Percentiles rank a stretch among this genome's conserved stretches.
These are phyloP conservation scores for Euphorbia tirucalli DNA, from an alignment of 345 rosid species.

Conservation along the genomic window DNA sequence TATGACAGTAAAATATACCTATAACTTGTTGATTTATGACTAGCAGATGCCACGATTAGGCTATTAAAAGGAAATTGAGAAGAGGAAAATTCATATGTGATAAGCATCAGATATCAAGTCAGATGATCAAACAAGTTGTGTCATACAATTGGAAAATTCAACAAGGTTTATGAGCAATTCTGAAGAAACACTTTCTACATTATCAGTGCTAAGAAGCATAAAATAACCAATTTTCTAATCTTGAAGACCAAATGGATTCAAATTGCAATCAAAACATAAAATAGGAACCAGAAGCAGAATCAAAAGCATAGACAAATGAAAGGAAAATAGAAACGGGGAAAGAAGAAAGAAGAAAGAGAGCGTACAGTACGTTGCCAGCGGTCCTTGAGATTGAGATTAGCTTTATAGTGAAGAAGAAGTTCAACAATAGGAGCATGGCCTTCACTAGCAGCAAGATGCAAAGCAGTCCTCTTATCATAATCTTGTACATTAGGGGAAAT, in stretches of 20 bases:
- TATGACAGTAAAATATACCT: too few relatives aligned
- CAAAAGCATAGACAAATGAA: not conserved
- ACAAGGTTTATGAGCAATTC: not conserved
- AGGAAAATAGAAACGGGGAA: not conserved
- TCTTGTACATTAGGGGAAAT: conserved; percentile 59
- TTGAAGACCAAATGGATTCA: not conserved
- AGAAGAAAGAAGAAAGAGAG: not conserved
- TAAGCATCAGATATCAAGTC: too few relatives aligned
- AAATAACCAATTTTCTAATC: not conserved
- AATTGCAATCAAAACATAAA: too few relatives aligned
- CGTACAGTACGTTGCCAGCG: conserved; percentile 58
- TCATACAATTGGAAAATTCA: not conserved
- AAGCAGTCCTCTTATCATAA: conserved; percentile 55
- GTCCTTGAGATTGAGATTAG: conserved; percentile 53
- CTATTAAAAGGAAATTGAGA: not conserved
- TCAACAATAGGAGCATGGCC: conserved; percentile 62
- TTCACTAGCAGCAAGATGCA: conserved; percentile 66
- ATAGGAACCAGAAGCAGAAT: not conserved
- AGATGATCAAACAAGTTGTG: not conserved
- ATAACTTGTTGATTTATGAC: too few relatives aligned
- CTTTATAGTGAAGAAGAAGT: conserved; percentile 56
- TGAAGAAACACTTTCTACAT: not conserved
- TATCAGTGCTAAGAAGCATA: too few relatives aligned
- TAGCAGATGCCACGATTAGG: too few relatives aligned
- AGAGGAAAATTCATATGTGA: too few relatives aligned